phyloP scores from a whole-genome alignment of 164 flowering plant species.

The Platanus orientalis region DNA sequence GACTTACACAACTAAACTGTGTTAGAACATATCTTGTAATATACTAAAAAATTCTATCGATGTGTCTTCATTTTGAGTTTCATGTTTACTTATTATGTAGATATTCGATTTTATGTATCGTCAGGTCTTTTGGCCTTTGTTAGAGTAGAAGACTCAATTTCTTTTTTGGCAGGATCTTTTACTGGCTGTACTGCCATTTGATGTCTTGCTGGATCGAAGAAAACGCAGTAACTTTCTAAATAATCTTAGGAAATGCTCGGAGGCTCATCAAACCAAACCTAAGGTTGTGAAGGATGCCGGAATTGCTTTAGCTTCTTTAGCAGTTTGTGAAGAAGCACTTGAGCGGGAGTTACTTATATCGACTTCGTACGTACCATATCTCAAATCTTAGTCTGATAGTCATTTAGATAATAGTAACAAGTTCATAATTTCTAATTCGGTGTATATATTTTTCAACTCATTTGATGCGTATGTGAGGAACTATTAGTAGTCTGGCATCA shows the following conservation, averaged over 20 bases:
- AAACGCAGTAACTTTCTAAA: slow-evolving; percentile 51
- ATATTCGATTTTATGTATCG: neutral
- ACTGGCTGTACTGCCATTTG: slow-evolving; percentile 91
- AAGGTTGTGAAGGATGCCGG: slow-evolving; percentile 79
- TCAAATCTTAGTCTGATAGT: neutral
- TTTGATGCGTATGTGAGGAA: neutral
- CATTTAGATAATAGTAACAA: neutral
- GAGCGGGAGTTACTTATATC: slow-evolving; percentile 81
- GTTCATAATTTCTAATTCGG: neutral
- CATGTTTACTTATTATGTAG: too few relatives aligned
- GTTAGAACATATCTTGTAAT: too few relatives aligned
- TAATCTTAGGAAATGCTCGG: slow-evolving; percentile 32
- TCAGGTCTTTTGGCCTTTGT: neutral
- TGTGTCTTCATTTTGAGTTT: too few relatives aligned
- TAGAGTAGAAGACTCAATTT: slow-evolving; percentile 3
- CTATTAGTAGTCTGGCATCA: neutral
- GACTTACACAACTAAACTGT: too few relatives aligned
- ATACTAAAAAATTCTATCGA: too few relatives aligned
- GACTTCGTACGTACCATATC: slow-evolving; percentile 62
- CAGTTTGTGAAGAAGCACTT: slow-evolving; percentile 82
- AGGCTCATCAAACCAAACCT: slow-evolving; percentile 34
- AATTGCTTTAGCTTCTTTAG: slow-evolving; percentile 76
- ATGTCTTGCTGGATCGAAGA: slow-evolving; percentile 65
- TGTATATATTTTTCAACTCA: neutral
- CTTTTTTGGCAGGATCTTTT: slow-evolving; percentile 64